Percentiles rank a stretch among this genome's conserved stretches.
phyloP scores from a whole-genome alignment of 2,329 filamentous ascomycete species.

The Elsinoe perseae region DNA sequence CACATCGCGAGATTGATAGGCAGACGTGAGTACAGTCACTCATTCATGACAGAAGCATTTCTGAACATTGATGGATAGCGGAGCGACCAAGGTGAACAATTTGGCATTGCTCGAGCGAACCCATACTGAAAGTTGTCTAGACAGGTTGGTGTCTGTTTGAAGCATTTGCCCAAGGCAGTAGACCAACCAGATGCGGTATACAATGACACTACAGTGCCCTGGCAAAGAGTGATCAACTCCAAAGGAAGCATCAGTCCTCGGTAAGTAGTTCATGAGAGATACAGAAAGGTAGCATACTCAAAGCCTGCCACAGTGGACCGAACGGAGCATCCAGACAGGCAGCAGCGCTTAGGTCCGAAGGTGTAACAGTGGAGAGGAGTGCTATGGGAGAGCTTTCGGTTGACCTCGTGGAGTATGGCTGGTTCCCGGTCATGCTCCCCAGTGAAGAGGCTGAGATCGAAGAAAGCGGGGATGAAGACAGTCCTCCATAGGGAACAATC shows the following conservation, averaged over 20 bases:
- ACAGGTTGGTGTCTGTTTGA: slow-evolving; percentile 85
- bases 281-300: not conserved
- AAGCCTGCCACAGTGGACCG: slow-evolving; percentile 28
- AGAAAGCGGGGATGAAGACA: slow-evolving; percentile 14
- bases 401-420: slow-evolving; percentile 41
- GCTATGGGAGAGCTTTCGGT: slow-evolving; percentile 42
- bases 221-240: slow-evolving; percentile 87
- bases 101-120: slow-evolving; percentile 17
- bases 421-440: slow-evolving; percentile 37
- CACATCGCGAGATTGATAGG: slow-evolving; percentile 68
- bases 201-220: slow-evolving; percentile 74
- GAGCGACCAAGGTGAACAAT: slow-evolving; percentile 39
- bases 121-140: slow-evolving; percentile 32
- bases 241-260: slow-evolving; percentile 80
- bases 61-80: slow-evolving; percentile 29
- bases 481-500: not conserved
- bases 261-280: slow-evolving; percentile 40
- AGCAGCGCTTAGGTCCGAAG: slow-evolving; percentile 39
- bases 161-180: slow-evolving; percentile 60
- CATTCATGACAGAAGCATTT: not conserved
- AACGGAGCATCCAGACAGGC: slow-evolving; percentile 42
- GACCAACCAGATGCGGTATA: slow-evolving; percentile 45
- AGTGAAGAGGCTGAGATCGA: slow-evolving; percentile 25
- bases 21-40: slow-evolving; percentile 50
- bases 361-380: slow-evolving; percentile 40